These are phyloP conservation scores for Yarrowia yakushimensis DNA, from an alignment of 805 yeast species.

Conservation along the genomic window DNA sequence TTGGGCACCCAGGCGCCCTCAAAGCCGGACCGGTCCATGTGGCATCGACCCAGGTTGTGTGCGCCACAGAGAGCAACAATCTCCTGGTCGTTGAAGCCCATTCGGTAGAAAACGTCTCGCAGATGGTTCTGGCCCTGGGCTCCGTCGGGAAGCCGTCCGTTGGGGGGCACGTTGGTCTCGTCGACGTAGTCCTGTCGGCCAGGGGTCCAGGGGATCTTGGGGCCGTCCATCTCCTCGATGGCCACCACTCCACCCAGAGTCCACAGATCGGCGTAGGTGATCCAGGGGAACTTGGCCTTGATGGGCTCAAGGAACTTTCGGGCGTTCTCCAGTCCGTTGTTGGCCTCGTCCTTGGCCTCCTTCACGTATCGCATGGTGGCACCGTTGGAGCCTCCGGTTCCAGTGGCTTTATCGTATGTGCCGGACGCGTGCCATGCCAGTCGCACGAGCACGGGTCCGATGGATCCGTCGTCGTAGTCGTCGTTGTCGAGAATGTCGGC, in stretches of 20 bases:
- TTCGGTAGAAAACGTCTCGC: conserved; percentile 50
- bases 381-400: conserved; percentile 53
- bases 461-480: conserved; percentile 62
- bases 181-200: conserved; percentile 58
- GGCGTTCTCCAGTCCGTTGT: conserved; percentile 52
- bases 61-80: conserved; percentile 62
- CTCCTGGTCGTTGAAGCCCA: conserved; percentile 61
- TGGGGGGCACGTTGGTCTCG: conserved; percentile 55
- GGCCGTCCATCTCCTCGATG: conserved; percentile 63
- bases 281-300: conserved; percentile 54
- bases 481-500: conserved; percentile 41
- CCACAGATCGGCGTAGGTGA: conserved; percentile 66
- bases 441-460: conserved; percentile 74
- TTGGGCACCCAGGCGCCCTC: conserved; percentile 91
- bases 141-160: conserved; percentile 62
- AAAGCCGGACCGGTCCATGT: conserved; percentile 63
- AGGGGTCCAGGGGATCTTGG: conserved; percentile 73
- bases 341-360: conserved; percentile 47
- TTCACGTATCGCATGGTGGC: conserved; percentile 50
- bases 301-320: conserved; percentile 55
- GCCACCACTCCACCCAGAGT: conserved; percentile 68
- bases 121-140: conserved; percentile 53
- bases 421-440: conserved; percentile 87
- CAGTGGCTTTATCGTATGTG: conserved; percentile 58
- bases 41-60: conserved; percentile 62